Percentiles rank a stretch among this genome's conserved stretches.
Conservation (phyloP, 345 rosid species). For the Pistacia integerrima region DNA sequence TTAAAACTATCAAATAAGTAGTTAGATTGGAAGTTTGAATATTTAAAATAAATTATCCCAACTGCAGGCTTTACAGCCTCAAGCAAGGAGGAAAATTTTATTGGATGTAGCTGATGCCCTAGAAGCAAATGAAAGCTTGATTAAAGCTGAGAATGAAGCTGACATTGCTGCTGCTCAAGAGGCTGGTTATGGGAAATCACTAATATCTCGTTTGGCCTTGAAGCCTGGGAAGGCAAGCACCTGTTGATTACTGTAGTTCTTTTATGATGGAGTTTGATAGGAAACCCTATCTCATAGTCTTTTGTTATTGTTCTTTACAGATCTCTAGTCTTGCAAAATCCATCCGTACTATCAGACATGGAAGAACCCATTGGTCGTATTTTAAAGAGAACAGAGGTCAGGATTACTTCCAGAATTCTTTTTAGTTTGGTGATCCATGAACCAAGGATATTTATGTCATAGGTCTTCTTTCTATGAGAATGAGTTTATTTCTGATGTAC, state of each 20-base stretch:
- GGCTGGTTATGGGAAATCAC: slow-evolving; percentile 47
- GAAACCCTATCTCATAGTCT: slow-evolving; percentile 3
- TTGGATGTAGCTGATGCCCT: slow-evolving; percentile 53
- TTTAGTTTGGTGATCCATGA: background rate
- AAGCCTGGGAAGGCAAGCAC: slow-evolving; percentile 62
- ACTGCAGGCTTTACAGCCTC: slow-evolving; percentile 40
- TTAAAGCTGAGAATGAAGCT: slow-evolving; percentile 55
- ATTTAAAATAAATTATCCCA: background rate
- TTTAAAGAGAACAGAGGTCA: slow-evolving; percentile 53
- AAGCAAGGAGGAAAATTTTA: slow-evolving; percentile 52
- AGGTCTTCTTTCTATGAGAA: background rate
- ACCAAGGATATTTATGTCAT: background rate
- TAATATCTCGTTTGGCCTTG: slow-evolving; percentile 50
- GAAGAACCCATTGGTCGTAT: slow-evolving; percentile 60
- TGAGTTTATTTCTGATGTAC: background rate
- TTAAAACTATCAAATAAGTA: background rate
- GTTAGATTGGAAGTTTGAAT: background rate
- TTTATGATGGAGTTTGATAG: background rate
- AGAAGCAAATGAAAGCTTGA: slow-evolving; percentile 49
- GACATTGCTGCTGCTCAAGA: slow-evolving; percentile 51
- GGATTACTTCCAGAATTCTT: slow-evolving; percentile 11
- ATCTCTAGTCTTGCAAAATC: slow-evolving; percentile 51
- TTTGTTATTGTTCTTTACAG: slow-evolving; percentile 29
- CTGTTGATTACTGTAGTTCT: slow-evolving; percentile 1
- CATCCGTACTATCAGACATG: slow-evolving; percentile 59